Base-by-base conservation (phyloP, 1,284 basidiomycete genomes). In the Ustilago nuda region DNA sequence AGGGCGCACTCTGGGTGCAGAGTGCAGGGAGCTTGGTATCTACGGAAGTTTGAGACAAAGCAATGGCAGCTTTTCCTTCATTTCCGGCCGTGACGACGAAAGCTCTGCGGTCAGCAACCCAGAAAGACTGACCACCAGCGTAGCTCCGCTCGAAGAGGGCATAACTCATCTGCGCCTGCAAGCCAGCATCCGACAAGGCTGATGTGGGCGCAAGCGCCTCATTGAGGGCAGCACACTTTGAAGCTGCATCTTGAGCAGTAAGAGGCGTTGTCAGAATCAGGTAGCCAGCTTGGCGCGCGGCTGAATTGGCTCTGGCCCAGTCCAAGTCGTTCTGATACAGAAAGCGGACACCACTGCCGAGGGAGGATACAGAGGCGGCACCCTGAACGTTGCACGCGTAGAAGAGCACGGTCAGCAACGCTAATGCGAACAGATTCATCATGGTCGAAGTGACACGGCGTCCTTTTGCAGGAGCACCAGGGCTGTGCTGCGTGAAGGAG, bases 241-340 rank as follows among this genome's bases (percentile, higher is more conserved):
- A 27, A 17, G 68, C 66, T 30, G 79, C 79, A 1, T 76, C 66
- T 17, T 56, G 32, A 2, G 70, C 66, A 12, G 61, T 65, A 19
- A 69, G 36, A 5, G 66, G 46, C 3, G 56, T 43, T 12, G 61
- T 59, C 35, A 79, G 69, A 3, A 81, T 62, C 19, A 82, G 58
- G 45, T 78, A 78, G 35, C 79, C 74, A 19, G 68, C 46, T 55
- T 77, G 75, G 33, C 75, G 69, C 6, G 53, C 12, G n/a, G 57
- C 17, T 3, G 75, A 72, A 13, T 41, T 36, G 41, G 73, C 72
- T 30, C 60, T 56, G 60, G 52, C 76, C 64, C 66, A 71, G 56
- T 79, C 66, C 6, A 82, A 70, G 37, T 82, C 79, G 51, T 82
- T 82, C 54, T 81, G 79, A 43, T 77, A 76, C 36, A 82, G 64